Conservation (phyloP, 768 basidiomycete genomes). For the Auricularia cornea region DNA sequence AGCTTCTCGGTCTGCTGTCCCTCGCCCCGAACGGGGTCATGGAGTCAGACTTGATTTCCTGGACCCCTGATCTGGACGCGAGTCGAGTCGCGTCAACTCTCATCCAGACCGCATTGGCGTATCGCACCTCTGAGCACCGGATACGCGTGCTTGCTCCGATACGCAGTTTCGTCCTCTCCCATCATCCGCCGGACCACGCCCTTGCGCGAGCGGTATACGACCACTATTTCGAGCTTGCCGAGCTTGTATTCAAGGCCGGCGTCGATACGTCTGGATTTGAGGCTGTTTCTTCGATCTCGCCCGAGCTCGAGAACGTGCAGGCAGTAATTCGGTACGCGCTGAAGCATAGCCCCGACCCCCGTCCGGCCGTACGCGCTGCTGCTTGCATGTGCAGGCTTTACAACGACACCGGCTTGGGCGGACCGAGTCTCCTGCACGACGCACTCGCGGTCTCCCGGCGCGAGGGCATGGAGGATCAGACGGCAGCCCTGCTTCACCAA, state of each 20-base stretch:
- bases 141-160: not conserved
- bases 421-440: not conserved
- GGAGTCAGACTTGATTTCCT: conserved; percentile 12
- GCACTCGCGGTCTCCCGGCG: not conserved
- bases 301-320: not conserved
- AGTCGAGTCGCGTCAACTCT: not conserved
- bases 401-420: too few species aligned
- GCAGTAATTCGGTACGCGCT: not conserved
- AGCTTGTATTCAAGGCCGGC: not conserved
- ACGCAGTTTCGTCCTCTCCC: not conserved
- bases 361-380: too few species aligned
- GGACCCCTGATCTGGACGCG: not conserved
- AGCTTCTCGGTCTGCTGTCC: not conserved
- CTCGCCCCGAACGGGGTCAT: not conserved
- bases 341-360: not conserved
- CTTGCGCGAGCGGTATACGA: not conserved
- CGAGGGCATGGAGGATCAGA: not conserved
- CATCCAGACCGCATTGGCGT: not conserved
- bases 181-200: not conserved
- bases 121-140: not conserved
- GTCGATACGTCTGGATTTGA: not conserved
- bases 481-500: not conserved
- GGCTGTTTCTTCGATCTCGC: not conserved
- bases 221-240: not conserved
- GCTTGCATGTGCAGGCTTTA: too few species aligned